Evolutionary conservation across 495 filamentous ascomycete genomes (phyloP).

Genomic region (Polyplosphaeria fusca): DNA sequence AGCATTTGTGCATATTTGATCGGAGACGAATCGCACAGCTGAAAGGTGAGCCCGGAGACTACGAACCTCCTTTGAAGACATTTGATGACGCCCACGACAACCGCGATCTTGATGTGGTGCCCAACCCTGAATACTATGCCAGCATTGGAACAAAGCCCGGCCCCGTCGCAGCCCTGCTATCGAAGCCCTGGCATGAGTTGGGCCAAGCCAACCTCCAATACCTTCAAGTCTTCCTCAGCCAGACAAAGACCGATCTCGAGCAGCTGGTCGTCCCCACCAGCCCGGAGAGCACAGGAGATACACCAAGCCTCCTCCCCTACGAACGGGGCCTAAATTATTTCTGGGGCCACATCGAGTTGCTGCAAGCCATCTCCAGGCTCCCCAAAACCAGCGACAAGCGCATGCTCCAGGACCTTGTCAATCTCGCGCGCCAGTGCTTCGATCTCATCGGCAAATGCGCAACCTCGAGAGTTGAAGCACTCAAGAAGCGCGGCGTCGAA

Average conservation of each 20-base stretch:
- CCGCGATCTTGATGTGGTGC: background rate
- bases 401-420: background rate
- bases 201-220: background rate
- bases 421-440: background rate
- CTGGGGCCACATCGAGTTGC: constrained; percentile 12
- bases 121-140: background rate
- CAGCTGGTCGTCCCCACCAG: background rate
- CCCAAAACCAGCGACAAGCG: background rate
- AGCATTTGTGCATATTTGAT: constrained; percentile 22
- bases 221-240: background rate
- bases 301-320: background rate
- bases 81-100: background rate
- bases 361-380: background rate
- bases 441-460: background rate
- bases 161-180: background rate
- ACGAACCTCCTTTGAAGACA: background rate
- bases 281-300: background rate
- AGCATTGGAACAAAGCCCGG: background rate
- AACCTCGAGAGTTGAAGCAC: background rate
- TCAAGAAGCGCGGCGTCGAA: constrained; percentile 1
- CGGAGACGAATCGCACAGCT: constrained; percentile 22
- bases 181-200: background rate
- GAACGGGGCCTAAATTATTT: constrained; percentile 2
- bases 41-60: constrained; percentile 10
- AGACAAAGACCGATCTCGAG: background rate